Evolutionary conservation across 257 asterid genomes (phyloP), one percentile per base, ranked within the genome.

Genomic region (Nicotiana tabacum): DNA sequence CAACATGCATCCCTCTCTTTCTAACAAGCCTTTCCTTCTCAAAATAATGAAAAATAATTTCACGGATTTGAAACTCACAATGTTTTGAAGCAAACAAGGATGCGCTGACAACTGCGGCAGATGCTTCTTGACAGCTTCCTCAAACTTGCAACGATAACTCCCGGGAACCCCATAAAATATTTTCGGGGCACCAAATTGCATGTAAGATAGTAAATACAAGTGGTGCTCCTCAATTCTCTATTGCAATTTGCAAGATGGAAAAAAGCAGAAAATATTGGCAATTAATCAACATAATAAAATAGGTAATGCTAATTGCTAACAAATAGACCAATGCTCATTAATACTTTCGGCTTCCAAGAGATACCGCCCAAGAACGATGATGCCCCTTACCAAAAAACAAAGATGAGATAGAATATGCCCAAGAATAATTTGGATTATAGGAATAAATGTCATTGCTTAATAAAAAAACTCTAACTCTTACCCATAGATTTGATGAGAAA

Each of bases 401-500:
- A n/a, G 51, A 77, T 74, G 76, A 61, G 48, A 55, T 77, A 43
- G 68, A 33, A 46, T 24, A 57, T 39, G 21, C 18, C 16, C 48
- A 66, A 66, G 60, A 68, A 56, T 77, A 2, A 81, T 56, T 21
- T 60, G 6, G 53, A 48, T 39, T 2, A 56, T n/a, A 77, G 37
- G 72, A 66, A 77, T 7, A 21, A 18, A 46, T 46, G 51, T 35
- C 15, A 55, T 67, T 62, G 51, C 21, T 27, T 5, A 10, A 6
- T 46, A 24, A 66, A 65, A 4, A 66, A n/a, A 66, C 21, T 65
- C 15, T 77, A 78, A 66, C 84, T 72, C 94, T 86, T 90, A 96
- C 99, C 99, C 99, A 96, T 61, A 88, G 88, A 76, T 79, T 88
- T 9, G 99, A 91, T 68, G 97, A 88, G 83, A 96, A 93, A 91